These are phyloP conservation scores for Crepidotus variabilis DNA, from an alignment of 768 basidiomycete genomes.

Conservation along the genomic window DNA sequence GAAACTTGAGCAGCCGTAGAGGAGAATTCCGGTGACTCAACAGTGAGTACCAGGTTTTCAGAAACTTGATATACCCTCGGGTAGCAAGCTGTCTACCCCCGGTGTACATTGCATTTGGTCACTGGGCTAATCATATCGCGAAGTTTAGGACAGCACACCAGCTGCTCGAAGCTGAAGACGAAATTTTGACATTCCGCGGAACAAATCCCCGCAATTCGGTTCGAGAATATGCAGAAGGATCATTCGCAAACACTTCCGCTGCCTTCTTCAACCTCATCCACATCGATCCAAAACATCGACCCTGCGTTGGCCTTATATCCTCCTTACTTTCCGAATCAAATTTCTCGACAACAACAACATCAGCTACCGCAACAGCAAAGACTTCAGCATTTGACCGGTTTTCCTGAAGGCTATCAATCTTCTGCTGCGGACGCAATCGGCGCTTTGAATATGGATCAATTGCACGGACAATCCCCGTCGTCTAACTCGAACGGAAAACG, in stretches of 20 bases:
- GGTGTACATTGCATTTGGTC: too few species aligned
- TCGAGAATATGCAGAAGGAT: conserved; percentile 1
- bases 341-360: too few species aligned
- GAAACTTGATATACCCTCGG: too few species aligned
- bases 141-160: too few species aligned
- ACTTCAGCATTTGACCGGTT: conserved; percentile 46
- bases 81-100: too few species aligned
- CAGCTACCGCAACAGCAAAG: conserved; percentile 45
- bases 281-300: conserved; percentile 64
- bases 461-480: conserved; percentile 43
- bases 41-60: too few species aligned
- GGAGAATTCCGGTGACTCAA: too few species aligned
- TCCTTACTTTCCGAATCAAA: conserved; percentile 57
- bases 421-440: conserved; percentile 76
- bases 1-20: too few species aligned
- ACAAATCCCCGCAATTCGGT: conserved; percentile 1
- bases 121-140: too few species aligned
- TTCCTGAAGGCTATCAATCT: conserved; percentile 63
- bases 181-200: too few species aligned
- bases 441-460: conserved; percentile 65
- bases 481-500: conserved; percentile 63
- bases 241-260: conserved; percentile 29
- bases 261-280: conserved; percentile 50
- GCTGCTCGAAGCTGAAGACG: too few species aligned
- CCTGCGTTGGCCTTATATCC: conserved; percentile 68